phyloP scores from a whole-genome alignment of 352 stramenopile species.

The Phytophthora syringae region DNA sequence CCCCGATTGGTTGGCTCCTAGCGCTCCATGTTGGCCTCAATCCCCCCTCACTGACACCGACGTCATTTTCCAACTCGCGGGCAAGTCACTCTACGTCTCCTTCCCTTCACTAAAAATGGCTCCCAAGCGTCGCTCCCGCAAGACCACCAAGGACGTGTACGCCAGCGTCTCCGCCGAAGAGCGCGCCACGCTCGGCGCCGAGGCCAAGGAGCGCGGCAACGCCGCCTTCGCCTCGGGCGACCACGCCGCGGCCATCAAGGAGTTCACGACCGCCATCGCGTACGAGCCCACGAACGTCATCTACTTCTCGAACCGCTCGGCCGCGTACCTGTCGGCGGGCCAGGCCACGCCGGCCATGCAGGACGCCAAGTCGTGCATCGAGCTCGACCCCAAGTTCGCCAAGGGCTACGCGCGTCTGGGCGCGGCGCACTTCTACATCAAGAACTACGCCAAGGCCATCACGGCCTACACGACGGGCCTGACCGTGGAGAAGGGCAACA shows the following conservation, averaged over 20 bases:
- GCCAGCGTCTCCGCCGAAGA: conserved; percentile 66
- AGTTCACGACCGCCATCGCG: conserved; percentile 87
- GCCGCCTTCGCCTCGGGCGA: conserved; percentile 77
- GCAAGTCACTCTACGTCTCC: conserved; percentile 30
- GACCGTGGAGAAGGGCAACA: conserved; percentile 87
- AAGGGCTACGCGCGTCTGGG: conserved; percentile 90
- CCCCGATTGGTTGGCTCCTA: conserved; percentile 33
- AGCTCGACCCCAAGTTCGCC: conserved; percentile 83
- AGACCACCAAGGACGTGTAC: conserved; percentile 86
- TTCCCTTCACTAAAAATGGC: conserved; percentile 52
- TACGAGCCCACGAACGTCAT: conserved; percentile 89
- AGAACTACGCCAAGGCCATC: conserved; percentile 90
- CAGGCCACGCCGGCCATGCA: conserved; percentile 84
- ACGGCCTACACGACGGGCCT: conserved; percentile 81
- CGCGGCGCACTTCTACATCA: conserved; percentile 88
- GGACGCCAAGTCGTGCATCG: conserved; percentile 89
- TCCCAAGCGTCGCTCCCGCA: conserved; percentile 83
- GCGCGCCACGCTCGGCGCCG: conserved; percentile 72
- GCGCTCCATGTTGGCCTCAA: conserved; percentile 18
- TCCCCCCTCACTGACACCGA: conserved; percentile 7
- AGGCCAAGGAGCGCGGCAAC: conserved; percentile 90
- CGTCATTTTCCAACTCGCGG: conserved; percentile 58
- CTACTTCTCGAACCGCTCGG: conserved; percentile 91
- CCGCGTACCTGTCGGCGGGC: conserved; percentile 80
- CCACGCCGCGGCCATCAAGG: conserved; percentile 86